Base-by-base conservation (phyloP, 2,329 filamentous ascomycete genomes). In the Colletotrichum costaricense region DNA sequence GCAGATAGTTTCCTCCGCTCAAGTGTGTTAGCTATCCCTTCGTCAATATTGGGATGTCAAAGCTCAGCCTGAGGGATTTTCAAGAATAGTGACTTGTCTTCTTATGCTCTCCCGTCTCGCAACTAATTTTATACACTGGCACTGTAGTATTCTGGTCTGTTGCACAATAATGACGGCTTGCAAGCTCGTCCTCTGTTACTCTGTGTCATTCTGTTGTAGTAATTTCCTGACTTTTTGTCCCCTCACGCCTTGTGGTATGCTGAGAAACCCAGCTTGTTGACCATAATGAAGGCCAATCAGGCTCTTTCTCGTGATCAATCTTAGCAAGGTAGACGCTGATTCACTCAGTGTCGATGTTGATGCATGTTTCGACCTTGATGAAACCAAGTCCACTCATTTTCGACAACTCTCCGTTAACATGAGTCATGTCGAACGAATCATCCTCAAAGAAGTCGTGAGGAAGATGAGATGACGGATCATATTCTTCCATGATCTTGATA, bases 361-460 rank as follows among this genome's bases (percentile, higher is more conserved):
- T 66, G n/a, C 46, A 28, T 12, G 63, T 57, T 22, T 66, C 63
- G 52, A 66, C 52, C 12, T 42, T 66, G 54, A 66, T 66, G 33
- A 57, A 64, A 49, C 42, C 42, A 49, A 49, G 42, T 6, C 49
- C 63, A 16, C 52, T 33, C 52, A 57, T 57, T 35, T 66, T 66
- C 9, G 63, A 56, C 14, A 66, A 12, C 52, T 66, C 63, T 24
- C 12, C 63, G 19, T 35, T 66, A 11, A 67, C n/a, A 11, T 52
- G 38, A 9, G 5, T 12, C 38, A 62, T 62, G 28, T 67, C 26
- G 24, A 66, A 64, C 4, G 30, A 46, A 30, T 69, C 19, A 14
- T 78, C 46, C 6, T 78, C 77, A 6, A 79, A 79, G 67, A 77
- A 79, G 54, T 74, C 56, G 1, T 46, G 7, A 0, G 77, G 76